Percentiles rank a stretch among this genome's conserved stretches.
Evolutionary conservation across 176 grass and related monocot genomes (phyloP).

Genomic region (Aegilops sharonensis): DNA sequence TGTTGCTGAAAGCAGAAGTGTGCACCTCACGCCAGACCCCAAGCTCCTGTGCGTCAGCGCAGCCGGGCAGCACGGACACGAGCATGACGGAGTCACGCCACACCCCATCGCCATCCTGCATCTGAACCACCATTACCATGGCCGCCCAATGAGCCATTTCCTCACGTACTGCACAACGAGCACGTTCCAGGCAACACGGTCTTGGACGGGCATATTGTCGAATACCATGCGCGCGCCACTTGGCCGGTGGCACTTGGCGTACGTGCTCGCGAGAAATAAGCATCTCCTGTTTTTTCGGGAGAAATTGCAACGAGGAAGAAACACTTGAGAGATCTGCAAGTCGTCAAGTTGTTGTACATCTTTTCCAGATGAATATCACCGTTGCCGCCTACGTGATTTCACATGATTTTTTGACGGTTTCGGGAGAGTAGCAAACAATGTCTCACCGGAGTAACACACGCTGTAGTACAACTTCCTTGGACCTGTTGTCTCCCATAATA

Average conservation of each 20-base stretch:
- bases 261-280: neutral
- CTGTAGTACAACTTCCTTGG: too few species aligned
- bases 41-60: neutral
- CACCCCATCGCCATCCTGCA: constrained; percentile 32
- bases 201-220: constrained; percentile 37
- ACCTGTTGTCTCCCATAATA: too few species aligned
- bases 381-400: too few species aligned
- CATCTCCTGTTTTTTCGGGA: neutral
- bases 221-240: constrained; percentile 33
- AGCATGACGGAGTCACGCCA: neutral
- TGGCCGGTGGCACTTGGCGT: neutral
- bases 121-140: constrained; percentile 31
- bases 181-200: constrained; percentile 50
- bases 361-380: too few species aligned
- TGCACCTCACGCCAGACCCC: constrained; percentile 19
- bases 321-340: neutral
- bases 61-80: constrained; percentile 31
- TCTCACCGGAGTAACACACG: too few species aligned
- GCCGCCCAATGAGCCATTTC: constrained; percentile 20
- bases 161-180: constrained; percentile 9
- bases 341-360: too few species aligned
- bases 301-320: too few species aligned
- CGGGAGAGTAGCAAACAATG: too few species aligned
- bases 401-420: too few species aligned
- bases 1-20: constrained; percentile 4